Evolutionary conservation across 139 green algal genomes (phyloP), one percentile per base, ranked within the genome.

Genomic region (Chlamydomonas sp.): DNA sequence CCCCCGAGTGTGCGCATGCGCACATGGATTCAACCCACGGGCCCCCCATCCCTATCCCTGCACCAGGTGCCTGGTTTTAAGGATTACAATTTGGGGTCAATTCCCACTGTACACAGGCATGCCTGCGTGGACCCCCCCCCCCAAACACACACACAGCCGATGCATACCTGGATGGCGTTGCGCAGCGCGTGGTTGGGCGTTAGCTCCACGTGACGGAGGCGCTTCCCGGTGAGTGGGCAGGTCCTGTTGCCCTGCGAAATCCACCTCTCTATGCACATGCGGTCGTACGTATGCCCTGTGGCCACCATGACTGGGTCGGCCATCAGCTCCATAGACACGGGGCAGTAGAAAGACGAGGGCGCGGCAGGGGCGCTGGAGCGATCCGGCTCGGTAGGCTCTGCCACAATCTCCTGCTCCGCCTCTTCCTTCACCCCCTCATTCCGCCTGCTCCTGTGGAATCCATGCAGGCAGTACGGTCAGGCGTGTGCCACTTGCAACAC

Each of bases 271-370:
- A 98, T 96, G 82, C 83, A 92, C 1, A 81, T 71, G 5, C 88
- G 75, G 78, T 98, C 92, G 67, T 98, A 98, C 5, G 89, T 96
- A 47, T 97, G 91, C 0, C 92, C 92, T 1, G 92, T 97, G 5
- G 90, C 90, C 2, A 97, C 81, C 76, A 97, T 94, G 5, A 97
- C 91, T 2, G 92, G 92, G 60, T 98, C 91, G 6, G 72, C 74
- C 91, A 96, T 96, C 5, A 96, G 77, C 72, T 96, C 91, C 90
- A 96, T 96, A 1, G 76, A 88, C 10, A 96, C 86, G 48, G 90
- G 90, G 76, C 90, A 94, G 58, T 89, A 91, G 76, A 92, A 94
- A 72, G 74, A 84, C 20, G 54, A 57, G 1, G 87, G 81, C 0
- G 75, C 82, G 33, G 77, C 67, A 3, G 73, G 74, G 34, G 66